Percentiles rank a stretch among this genome's conserved stretches.
Evolutionary conservation across 106 monocot genomes (phyloP).

Genomic region (Dendrobium chrysotoxum): DNA sequence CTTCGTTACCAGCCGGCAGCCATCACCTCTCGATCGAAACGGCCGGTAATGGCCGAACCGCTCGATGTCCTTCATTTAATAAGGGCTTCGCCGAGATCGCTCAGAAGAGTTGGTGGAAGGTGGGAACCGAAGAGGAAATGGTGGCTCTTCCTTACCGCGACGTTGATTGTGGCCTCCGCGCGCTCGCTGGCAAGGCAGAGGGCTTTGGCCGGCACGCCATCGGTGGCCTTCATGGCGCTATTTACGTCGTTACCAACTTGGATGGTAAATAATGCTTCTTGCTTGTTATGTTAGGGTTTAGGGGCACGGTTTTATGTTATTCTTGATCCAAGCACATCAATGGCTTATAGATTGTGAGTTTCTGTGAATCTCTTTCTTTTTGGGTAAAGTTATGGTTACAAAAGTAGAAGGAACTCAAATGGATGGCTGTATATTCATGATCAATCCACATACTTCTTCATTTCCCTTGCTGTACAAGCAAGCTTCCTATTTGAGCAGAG

Average conservation of each 20-base stretch:
- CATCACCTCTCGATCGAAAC: background rate
- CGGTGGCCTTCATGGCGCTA: slow-evolving; percentile 61
- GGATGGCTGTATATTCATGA: background rate
- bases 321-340: background rate
- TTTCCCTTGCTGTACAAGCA: background rate
- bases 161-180: slow-evolving; percentile 45
- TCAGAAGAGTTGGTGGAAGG: background rate
- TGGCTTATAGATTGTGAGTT: too few species aligned
- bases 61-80: background rate
- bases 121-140: slow-evolving; percentile 1
- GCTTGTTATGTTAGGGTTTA: background rate
- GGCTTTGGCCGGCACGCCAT: slow-evolving; percentile 74
- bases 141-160: slow-evolving; percentile 38
- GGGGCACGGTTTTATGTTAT: background rate
- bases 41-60: background rate
- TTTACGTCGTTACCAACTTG: slow-evolving; percentile 68
- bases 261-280: slow-evolving; percentile 22
- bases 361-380: too few species aligned
- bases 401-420: background rate
- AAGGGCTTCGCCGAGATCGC: background rate
- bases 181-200: slow-evolving; percentile 73
- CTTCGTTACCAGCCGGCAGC: background rate
- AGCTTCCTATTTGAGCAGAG: too few species aligned
- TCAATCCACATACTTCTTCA: background rate
- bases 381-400: background rate